Conservation (phyloP, 805 yeast genomes). For the Hanseniaspora lachancei region DNA sequence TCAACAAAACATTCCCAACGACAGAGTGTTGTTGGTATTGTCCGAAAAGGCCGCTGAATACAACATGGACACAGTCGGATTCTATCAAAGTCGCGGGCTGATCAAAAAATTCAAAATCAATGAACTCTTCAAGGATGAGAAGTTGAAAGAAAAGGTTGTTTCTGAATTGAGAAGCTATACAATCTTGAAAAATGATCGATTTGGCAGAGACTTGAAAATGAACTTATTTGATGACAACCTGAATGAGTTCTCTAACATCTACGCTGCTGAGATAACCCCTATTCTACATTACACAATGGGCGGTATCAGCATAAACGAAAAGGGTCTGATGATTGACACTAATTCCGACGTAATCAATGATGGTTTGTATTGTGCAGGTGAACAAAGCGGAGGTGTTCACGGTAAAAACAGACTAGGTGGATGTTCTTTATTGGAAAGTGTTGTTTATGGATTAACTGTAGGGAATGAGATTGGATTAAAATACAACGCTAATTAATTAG, state of each 20-base stretch:
- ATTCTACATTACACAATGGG: slow-evolving; percentile 59
- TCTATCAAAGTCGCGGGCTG: slow-evolving; percentile 33
- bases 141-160: slow-evolving; percentile 19
- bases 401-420: slow-evolving; percentile 53
- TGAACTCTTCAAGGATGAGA: slow-evolving; percentile 21
- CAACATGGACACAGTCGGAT: slow-evolving; percentile 38
- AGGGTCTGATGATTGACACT: slow-evolving; percentile 31
- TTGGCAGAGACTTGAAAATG: slow-evolving; percentile 27
- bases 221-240: slow-evolving; percentile 25
- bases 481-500: background rate
- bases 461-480: slow-evolving; percentile 28
- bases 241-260: slow-evolving; percentile 25
- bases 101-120: slow-evolving; percentile 23
- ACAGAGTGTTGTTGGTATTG: slow-evolving; percentile 24
- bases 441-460: slow-evolving; percentile 45
- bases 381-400: slow-evolving; percentile 56
- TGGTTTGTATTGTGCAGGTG: slow-evolving; percentile 53
- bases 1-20: slow-evolving; percentile 20
- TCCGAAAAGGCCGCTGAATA: slow-evolving; percentile 34
- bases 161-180: slow-evolving; percentile 18
- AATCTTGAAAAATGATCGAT: slow-evolving; percentile 22
- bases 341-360: slow-evolving; percentile 25
- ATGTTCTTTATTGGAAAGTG: slow-evolving; percentile 45
- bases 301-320: slow-evolving; percentile 44
- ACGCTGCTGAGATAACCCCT: slow-evolving; percentile 44